phyloP scores from a whole-genome alignment of 2,329 filamentous ascomycete species.

The Phoma sp. region DNA sequence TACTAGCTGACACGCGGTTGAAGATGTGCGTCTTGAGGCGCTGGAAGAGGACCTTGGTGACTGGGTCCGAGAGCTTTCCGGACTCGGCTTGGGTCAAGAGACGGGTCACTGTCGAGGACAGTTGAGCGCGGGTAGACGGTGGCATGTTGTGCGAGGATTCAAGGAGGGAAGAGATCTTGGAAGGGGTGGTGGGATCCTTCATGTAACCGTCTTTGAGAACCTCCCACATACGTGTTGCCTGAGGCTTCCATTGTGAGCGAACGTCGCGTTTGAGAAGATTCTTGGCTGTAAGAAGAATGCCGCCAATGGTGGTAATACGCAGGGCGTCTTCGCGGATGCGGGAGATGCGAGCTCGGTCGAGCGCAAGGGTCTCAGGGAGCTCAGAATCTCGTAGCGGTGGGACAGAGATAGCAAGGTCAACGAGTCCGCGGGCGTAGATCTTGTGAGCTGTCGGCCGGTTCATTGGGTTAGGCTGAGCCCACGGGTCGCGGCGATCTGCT shows the following conservation, averaged over 20 bases:
- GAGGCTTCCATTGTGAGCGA: conserved; percentile 76
- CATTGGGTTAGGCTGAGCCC: conserved; percentile 63
- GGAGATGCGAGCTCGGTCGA: conserved; percentile 71
- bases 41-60: conserved; percentile 72
- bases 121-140: conserved; percentile 53
- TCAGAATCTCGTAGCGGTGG: conserved; percentile 61
- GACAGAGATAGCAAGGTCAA: conserved; percentile 76
- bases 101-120: conserved; percentile 54
- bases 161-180: conserved; percentile 57
- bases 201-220: conserved; percentile 69
- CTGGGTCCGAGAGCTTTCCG: conserved; percentile 64
- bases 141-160: conserved; percentile 60
- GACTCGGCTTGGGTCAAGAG: conserved; percentile 62
- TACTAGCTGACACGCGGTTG: conserved; percentile 68
- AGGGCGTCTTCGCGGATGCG: conserved; percentile 65
- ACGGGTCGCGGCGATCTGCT: conserved; percentile 70
- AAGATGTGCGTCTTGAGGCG: conserved; percentile 73
- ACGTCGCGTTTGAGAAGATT: conserved; percentile 84
- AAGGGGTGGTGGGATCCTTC: conserved; percentile 58
- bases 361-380: conserved; percentile 75
- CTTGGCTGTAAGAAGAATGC: conserved; percentile 80
- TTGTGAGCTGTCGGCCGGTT: conserved; percentile 71
- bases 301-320: conserved; percentile 74
- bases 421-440: conserved; percentile 77
- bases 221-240: conserved; percentile 74